Evolutionary conservation across 768 basidiomycete genomes (phyloP).

Genomic region (Gloeophyllum trabeum): DNA sequence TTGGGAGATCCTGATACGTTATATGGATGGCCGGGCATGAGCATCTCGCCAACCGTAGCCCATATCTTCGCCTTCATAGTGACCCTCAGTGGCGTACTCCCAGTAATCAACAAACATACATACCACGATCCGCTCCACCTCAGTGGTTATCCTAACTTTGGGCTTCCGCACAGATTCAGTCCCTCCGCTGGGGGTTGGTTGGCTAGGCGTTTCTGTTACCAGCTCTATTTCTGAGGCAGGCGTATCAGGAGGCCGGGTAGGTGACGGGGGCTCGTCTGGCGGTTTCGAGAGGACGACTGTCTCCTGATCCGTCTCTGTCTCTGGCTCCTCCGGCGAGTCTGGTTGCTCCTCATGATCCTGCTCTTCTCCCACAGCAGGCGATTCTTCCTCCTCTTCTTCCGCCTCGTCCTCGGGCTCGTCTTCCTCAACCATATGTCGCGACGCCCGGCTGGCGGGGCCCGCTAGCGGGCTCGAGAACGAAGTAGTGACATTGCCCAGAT

Average conservation of each 20-base stretch:
- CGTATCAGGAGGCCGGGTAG: neutral
- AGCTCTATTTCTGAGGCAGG: too few relatives aligned
- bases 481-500: slow-evolving; percentile 32
- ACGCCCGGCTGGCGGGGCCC: neutral
- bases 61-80: slow-evolving; percentile 52
- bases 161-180: slow-evolving; percentile 11
- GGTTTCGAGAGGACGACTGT: slow-evolving; percentile 9
- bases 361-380: neutral
- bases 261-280: neutral
- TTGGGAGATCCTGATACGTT: slow-evolving; percentile 17
- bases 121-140: slow-evolving; percentile 57
- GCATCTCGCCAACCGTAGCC: slow-evolving; percentile 50
- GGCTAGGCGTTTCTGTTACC: neutral
- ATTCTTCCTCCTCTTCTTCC: neutral
- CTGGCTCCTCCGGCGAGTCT: neutral
- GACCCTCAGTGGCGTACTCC: neutral
- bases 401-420: neutral
- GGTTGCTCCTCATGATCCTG: neutral
- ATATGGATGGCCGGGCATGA: slow-evolving; percentile 43
- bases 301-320: slow-evolving; percentile 4
- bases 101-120: slow-evolving; percentile 12
- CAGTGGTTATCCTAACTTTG: slow-evolving; percentile 43
- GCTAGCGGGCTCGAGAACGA: slow-evolving; percentile 34
- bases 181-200: slow-evolving; percentile 3
- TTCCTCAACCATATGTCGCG: neutral